These are phyloP conservation scores for Arthrobotrys iridis DNA, from an alignment of 2,329 filamentous ascomycete genomes.

Conservation along the genomic window DNA sequence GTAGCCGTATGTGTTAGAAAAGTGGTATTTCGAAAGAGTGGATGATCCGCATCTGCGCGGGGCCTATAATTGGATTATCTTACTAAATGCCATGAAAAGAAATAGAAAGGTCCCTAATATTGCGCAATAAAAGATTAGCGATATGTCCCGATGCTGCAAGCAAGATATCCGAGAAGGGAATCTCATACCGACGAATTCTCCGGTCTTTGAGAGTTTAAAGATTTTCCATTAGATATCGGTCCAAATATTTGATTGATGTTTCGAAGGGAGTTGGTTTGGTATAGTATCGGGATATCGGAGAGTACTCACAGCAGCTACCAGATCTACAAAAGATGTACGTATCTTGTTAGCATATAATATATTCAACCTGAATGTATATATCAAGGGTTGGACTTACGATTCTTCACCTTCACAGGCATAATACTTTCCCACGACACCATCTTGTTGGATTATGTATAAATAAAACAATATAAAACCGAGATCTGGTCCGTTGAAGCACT, in stretches of 20 bases:
- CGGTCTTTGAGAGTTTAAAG: slow-evolving; percentile 9
- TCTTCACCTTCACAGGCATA: slow-evolving; percentile 29
- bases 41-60: neutral
- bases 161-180: slow-evolving; percentile 5
- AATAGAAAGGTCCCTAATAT: slow-evolving; percentile 44
- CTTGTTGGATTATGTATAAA: slow-evolving; percentile 3
- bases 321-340: slow-evolving; percentile 18
- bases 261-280: slow-evolving; percentile 9
- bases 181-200: slow-evolving; percentile 44
- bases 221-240: slow-evolving; percentile 14
- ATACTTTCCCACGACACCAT: slow-evolving; percentile 17
- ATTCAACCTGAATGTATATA: neutral
- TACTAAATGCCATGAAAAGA: slow-evolving; percentile 47
- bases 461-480: neutral
- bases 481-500: neutral
- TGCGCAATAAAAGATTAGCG: slow-evolving; percentile 7
- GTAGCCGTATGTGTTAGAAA: neutral
- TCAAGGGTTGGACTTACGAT: slow-evolving; percentile 33
- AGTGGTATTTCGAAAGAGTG: neutral
- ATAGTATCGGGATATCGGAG: neutral
- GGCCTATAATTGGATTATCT: neutral
- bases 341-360: slow-evolving; percentile 1
- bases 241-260: slow-evolving; percentile 3
- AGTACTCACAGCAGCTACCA: slow-evolving; percentile 46
- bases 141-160: slow-evolving; percentile 3